A percentile compares a stretch with the other conserved stretches of the same genome.
These are phyloP conservation scores for Colletotrichum falcatum DNA, from an alignment of 2,329 filamentous ascomycete genomes.

Conservation along the genomic window DNA sequence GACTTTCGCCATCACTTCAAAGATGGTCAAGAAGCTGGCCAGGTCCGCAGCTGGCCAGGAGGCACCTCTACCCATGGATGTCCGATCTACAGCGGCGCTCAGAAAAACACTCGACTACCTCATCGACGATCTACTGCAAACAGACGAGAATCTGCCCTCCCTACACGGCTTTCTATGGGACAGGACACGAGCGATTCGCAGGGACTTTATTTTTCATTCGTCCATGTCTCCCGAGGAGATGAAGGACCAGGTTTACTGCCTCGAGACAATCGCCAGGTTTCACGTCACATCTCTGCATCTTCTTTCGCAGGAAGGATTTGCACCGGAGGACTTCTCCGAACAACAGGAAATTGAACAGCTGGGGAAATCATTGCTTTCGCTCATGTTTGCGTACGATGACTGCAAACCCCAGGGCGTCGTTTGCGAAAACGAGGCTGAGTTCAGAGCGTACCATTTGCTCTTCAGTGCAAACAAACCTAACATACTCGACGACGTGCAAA, in stretches of 20 bases:
- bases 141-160: conserved; percentile 65
- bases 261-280: conserved; percentile 75
- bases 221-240: conserved; percentile 68
- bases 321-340: conserved; percentile 71
- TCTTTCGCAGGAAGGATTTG: conserved; percentile 67
- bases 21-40: conserved; percentile 76
- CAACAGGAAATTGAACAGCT: conserved; percentile 77
- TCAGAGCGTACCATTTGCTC: conserved; percentile 73
- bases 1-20: conserved; percentile 59
- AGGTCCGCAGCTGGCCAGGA: conserved; percentile 77
- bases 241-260: conserved; percentile 69
- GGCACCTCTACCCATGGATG: conserved; percentile 75
- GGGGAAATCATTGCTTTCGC: conserved; percentile 72
- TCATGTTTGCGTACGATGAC: conserved; percentile 75
- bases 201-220: conserved; percentile 77
- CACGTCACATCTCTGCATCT: conserved; percentile 75
- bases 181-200: conserved; percentile 73
- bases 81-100: conserved; percentile 70
- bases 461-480: conserved; percentile 71
- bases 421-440: conserved; percentile 74
- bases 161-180: conserved; percentile 77
- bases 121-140: conserved; percentile 67
- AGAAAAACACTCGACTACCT: conserved; percentile 73
- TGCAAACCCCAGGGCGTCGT: conserved; percentile 68
- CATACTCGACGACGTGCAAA: conserved; percentile 64